Percentiles rank a stretch among this genome's conserved stretches.
Evolutionary conservation across 331 rosid species (phyloP).

Genomic region (Acacia pycnantha): DNA sequence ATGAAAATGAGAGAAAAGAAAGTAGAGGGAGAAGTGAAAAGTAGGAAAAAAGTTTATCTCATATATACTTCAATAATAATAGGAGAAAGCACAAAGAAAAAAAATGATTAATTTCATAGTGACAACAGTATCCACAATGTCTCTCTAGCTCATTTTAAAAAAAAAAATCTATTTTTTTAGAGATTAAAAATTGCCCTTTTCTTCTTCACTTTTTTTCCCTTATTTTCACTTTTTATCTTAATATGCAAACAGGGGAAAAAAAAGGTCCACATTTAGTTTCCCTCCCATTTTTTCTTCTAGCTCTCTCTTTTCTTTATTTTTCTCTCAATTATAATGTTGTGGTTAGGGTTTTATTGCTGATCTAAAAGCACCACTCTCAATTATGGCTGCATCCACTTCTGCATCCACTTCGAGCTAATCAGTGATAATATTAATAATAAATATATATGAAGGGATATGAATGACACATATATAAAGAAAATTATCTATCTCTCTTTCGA

Average conservation of each 20-base stretch:
- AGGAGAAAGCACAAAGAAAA: background rate
- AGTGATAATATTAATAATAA: background rate
- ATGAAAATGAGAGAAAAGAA: background rate
- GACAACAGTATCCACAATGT: background rate
- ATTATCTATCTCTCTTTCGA: background rate
- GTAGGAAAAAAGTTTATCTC: background rate
- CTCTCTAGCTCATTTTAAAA: background rate
- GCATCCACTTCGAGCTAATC: conserved; percentile 29
- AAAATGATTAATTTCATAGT: background rate
- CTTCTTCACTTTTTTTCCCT: background rate
- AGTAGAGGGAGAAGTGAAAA: background rate
- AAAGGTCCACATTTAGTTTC: background rate
- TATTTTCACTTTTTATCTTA: background rate
- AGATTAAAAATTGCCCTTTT: background rate
- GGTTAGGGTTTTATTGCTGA: conserved; percentile 23
- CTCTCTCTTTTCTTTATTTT: background rate
- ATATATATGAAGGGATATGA: background rate
- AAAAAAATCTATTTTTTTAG: too few relatives aligned
- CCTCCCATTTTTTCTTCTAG: background rate
- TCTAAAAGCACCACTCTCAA: conserved; percentile 26
- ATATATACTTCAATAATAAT: background rate
- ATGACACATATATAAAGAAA: background rate
- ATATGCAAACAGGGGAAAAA: background rate
- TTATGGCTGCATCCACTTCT: conserved; percentile 19
- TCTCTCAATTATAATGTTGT: background rate